Base-by-base conservation (phyloP, 108 stramenopile species). In the Mediolabrus comicus region DNA sequence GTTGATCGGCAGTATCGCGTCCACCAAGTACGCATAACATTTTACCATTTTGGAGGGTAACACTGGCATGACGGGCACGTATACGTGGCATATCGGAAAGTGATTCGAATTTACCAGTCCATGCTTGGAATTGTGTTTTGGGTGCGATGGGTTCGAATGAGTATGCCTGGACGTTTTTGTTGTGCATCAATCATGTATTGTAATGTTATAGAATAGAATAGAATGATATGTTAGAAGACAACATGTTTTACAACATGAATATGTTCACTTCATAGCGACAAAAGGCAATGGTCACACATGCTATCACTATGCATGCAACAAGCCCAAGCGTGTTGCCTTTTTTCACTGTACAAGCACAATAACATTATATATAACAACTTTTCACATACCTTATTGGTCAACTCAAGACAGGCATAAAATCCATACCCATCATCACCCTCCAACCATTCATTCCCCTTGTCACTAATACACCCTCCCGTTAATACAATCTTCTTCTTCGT, bases 391-490 rank as follows among this genome's bases (percentile, higher is more conserved):
- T 53, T 65, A 34, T 49, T 25, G 0, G 62, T 30, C 19, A 76
- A n/a, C 12, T 27, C 33, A 27, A 19, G 13, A 62, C 75, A 76
- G 3, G 54, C 62, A 51, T 69, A 76, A 33, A 57, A 57, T 28
- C 62, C 73, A 16, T 59, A 65, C 24, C 25, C 38, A 25, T 74
- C 72, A 12, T 22, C 19, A 8, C n/a, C 49, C 26, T 32, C 66
- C 31, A 35, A 27, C 35, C 28, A 71, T 19, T 71, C 54, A 57
- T 80, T 83, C 1, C 79, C 79, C 3, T 35, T 13, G 31, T 69
- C 33, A 22, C 43, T 30, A 53, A 74, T 84, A 38, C 88, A 89
- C 7, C 88, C 88, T 54, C 88, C 88, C 14, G 75, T 76, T 34
- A 75, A 6, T 11, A 75, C 38, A 27, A 76, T 76, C 12, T 39